Evolutionary conservation across 1,284 basidiomycete genomes (phyloP).

Genomic region (Xerocomus amazonicus): DNA sequence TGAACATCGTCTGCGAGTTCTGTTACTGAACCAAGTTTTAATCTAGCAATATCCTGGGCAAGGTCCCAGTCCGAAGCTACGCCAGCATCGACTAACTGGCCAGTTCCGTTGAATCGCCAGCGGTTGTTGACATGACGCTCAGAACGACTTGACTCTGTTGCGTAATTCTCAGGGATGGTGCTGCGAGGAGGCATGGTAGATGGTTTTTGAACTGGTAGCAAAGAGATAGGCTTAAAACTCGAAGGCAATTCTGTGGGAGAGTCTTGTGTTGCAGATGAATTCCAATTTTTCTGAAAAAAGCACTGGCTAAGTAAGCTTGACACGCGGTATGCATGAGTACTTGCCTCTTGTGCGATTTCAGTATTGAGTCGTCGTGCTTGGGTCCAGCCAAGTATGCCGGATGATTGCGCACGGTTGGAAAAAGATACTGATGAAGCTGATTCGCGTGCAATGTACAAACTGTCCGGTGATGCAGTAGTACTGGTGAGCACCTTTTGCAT

Average conservation of each 20-base stretch:
- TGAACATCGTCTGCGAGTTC: constrained; percentile 49
- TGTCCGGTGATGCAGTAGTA: constrained; percentile 35
- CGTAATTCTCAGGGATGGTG: constrained; percentile 32
- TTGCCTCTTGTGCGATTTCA: constrained; percentile 28
- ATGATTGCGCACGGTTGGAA: constrained; percentile 29
- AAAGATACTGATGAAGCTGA: constrained; percentile 33
- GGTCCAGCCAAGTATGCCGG: constrained; percentile 28
- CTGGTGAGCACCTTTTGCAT: constrained; percentile 36
- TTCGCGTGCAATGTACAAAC: constrained; percentile 37
- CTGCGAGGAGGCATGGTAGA: constrained; percentile 44
- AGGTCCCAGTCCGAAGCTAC: constrained; percentile 62
- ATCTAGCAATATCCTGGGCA: constrained; percentile 65
- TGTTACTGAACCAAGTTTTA: constrained; percentile 58
- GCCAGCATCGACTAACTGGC: constrained; percentile 58
- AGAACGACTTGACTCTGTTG: constrained; percentile 25
- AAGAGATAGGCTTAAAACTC: constrained; percentile 28
- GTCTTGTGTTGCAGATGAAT: constrained; percentile 36
- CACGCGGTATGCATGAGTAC: constrained; percentile 27
- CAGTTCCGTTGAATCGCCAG: constrained; percentile 62
- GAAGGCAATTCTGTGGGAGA: constrained; percentile 30
- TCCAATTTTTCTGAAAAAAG: constrained; percentile 41
- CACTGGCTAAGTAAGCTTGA: constrained; percentile 19
- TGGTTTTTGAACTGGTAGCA: constrained; percentile 36
- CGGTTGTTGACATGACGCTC: constrained; percentile 38
- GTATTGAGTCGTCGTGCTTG: constrained; percentile 25